Evolutionary conservation across 1,284 basidiomycete species (phyloP), one percentile per base, ranked within the genome.

Genomic region (Anthracocystis setariae): DNA sequence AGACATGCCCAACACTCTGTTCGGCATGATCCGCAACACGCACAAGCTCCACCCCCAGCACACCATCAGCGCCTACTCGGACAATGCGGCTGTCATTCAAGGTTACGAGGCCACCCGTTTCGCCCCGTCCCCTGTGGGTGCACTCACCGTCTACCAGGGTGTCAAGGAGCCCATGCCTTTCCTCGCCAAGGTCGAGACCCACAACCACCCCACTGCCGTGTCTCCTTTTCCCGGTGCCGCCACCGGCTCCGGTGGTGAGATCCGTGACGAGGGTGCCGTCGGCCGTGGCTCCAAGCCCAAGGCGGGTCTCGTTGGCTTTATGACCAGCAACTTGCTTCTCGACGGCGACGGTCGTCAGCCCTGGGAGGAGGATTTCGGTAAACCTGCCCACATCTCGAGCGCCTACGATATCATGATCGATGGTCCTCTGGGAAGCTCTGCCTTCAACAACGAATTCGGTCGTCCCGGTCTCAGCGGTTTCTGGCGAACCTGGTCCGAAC

Each of bases 361-460:
- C 18, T 82, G 80, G 80, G 81, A 82, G 48, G 64, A 75, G 40
- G 73, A 79, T 60, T 70, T 95, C 76, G 96, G 96, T 37, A 89
- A 89, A 46, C 96, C 95, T 0, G 83, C 86, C 2, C 95, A 98
- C 84, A 94, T 98, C 76, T 93, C 95, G 8, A 92, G 90, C 33
- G 90, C 94, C 1, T 85, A 96, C 45, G 93, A 98, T 83, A 98
- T 98, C 86, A 98, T 99, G 94, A 86, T 93, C 56, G 93, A 98
- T 76, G 95, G 91, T 3, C 95, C 95, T 0, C 88, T 98, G 37
- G 95, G 95, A 23, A 93, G 93, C 8, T 92, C 91, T 54, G 92
- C 93, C 1, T 99, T 97, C 86, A 98, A 98, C 86, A 98, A 99
- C 85, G 96, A 99, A 84, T 98, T 98, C 79, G 95, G 95, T 10